Conservation (phyloP, 495 filamentous ascomycete genomes). For the Schizothecium vesticola region DNA sequence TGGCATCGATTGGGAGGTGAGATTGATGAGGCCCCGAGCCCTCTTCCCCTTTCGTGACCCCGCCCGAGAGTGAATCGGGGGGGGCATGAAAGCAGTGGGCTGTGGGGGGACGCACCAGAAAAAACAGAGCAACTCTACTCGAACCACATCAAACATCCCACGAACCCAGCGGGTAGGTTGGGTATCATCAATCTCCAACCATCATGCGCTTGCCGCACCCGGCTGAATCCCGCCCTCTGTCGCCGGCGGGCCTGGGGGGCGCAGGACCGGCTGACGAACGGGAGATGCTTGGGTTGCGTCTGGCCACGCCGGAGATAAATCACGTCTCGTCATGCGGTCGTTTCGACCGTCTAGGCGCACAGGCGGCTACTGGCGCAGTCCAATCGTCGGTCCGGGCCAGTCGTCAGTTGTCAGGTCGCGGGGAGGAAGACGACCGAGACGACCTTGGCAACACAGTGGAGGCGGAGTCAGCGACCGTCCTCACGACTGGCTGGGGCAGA, state of each 20-base stretch:
- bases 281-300: slow-evolving; percentile 11
- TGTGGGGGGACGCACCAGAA: not conserved
- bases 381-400: slow-evolving; percentile 19
- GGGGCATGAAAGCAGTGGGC: not conserved
- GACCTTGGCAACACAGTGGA: slow-evolving; percentile 9
- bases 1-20: slow-evolving; percentile 5
- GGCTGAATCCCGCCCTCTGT: slow-evolving; percentile 18
- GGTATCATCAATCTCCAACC: slow-evolving; percentile 15
- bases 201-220: slow-evolving; percentile 16
- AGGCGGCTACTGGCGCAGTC: slow-evolving; percentile 26
- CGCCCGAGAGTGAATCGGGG: slow-evolving; percentile 2
- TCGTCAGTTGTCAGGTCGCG: slow-evolving; percentile 8
- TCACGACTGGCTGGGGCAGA: slow-evolving; percentile 4
- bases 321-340: slow-evolving; percentile 19
- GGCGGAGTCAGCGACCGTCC: slow-evolving; percentile 11
- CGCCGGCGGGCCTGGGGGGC: not conserved
- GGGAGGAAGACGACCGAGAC: slow-evolving; percentile 7
- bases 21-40: not conserved
- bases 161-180: slow-evolving; percentile 4
- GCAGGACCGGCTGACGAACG: slow-evolving; percentile 11
- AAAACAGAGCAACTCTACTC: not conserved
- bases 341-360: slow-evolving; percentile 15
- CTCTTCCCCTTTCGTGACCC: slow-evolving; percentile 7
- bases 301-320: slow-evolving; percentile 17
- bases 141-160: slow-evolving; percentile 1